phyloP scores from a whole-genome alignment of 2,329 filamentous ascomycete species.

The Herpomyces periplanetae region DNA sequence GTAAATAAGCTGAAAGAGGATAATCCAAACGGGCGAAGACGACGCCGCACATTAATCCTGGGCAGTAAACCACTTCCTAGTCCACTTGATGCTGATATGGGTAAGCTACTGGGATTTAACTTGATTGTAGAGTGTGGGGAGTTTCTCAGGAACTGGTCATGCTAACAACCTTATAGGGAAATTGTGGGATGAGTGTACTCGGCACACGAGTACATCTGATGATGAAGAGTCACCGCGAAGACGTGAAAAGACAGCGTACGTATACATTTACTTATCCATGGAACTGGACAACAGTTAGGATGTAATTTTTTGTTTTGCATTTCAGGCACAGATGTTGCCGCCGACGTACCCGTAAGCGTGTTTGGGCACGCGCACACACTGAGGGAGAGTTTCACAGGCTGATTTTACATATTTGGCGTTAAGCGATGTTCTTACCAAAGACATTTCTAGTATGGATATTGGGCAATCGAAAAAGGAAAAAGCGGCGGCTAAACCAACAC shows the following conservation, averaged over 20 bases:
- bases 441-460: constrained; percentile 74
- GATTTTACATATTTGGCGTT: background rate
- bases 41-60: constrained; percentile 71
- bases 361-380: constrained; percentile 1
- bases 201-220: too few species aligned
- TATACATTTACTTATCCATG: constrained; percentile 12
- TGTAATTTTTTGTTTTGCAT: constrained; percentile 15
- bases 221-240: too few species aligned
- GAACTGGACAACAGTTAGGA: constrained; percentile 5
- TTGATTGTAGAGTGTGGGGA: too few species aligned
- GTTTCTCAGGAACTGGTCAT: too few species aligned
- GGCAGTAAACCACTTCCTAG: constrained; percentile 85
- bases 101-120: constrained; percentile 24
- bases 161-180: too few species aligned
- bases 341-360: constrained; percentile 4
- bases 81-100: constrained; percentile 68
- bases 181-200: too few species aligned
- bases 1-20: constrained; percentile 21
- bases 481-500: constrained; percentile 12
- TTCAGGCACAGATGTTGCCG: constrained; percentile 2
- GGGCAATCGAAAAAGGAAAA: constrained; percentile 21
- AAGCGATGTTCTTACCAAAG: constrained; percentile 56
- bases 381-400: background rate
- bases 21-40: constrained; percentile 56
- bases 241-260: constrained; percentile 30